Base-by-base conservation (phyloP, 768 basidiomycete species). In the Mycena belliarum region DNA sequence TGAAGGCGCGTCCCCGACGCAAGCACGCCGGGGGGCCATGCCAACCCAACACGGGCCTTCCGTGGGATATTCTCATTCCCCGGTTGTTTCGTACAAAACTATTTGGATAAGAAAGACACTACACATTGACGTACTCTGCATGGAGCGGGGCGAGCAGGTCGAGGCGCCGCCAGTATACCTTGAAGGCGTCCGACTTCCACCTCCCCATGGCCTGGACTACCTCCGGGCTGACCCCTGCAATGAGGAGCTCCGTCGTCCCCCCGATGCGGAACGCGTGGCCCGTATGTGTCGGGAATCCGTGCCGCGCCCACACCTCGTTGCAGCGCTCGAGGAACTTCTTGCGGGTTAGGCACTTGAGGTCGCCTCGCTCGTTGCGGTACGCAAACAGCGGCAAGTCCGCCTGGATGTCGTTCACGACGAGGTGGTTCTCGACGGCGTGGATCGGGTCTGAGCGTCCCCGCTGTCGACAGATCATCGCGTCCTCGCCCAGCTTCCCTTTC, bases 231-330 rank as follows among this genome's bases (percentile, higher is more conserved):
- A 61, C 49, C 18, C 60, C 63, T 0, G 32, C 12, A 0, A 64
- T n/a, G 0, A 70, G 57, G 11, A 65, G 24, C 9, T 65, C 46
- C 2, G 67, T 69, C 5, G 71, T 70, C 5, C 71, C 69, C 0
- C 71, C 71, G 21, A 71, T 73, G 7, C 63, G 55, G 51, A 72
- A 72, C 38, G 49, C 49, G 38, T 71, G 66, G 1, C 67, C 71
- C 1, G 57, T 35, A 8, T 49, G 18, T 5, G 12, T 16, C 0
- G 60, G 52, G 20, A 54, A 16, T 10, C 55, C 46, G 10, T n/a
- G n/a, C n/a, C n/a, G n/a, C n/a, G n/a, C n/a, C n/a, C n/a, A n/a
- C n/a, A n/a, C n/a, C n/a, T n/a, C 6, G 20, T 15, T 69, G 62
- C 65, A 68, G 2, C 56, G 33, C 0, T 12, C 3, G 1, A 67